Base-by-base conservation (phyloP, 1,284 basidiomycete species). In the Sparassis latifolia region DNA sequence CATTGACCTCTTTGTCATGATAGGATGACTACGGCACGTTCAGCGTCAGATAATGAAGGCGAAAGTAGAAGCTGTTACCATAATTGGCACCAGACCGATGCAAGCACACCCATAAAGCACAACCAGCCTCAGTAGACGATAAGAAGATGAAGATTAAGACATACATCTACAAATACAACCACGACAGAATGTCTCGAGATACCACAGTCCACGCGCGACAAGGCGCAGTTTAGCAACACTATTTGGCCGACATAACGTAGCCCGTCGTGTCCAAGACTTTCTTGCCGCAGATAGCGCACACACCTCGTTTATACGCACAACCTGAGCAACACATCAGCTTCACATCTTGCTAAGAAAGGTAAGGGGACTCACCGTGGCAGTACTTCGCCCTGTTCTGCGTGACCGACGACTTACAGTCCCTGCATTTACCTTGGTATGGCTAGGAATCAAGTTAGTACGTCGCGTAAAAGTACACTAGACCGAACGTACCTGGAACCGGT, bases 351-450 rank as follows among this genome's bases (percentile, higher is more conserved):
- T 30, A 45, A 49, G 35, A 53, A 29, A 44, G 44, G 29, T 42
- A 40, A 31, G 42, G 33, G 39, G 28, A 62, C 73, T 55, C 53
- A 89, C 89, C 83, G 74, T 92, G 89, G 61, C 89, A 92, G 66
- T 86, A 91, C 69, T 89, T 91, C 31, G 86, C 89, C 58, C 77
- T 80, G 60, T 90, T 90, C 75, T 91, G 87, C 7, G 87, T 88
- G 31, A 82, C 80, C 0, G 82, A 77, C 59, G 83, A 82, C 68
- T 89, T 89, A 64, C 89, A 92, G 60, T 88, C 86, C 66, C 84
- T 89, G 65, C 89, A 92, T 65, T 87, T 89, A 45, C 78, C 77
- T 68, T 86, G 81, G 67, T 92, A 91, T 37, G 88, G 88, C 85
- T 88, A 62, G 49, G 30, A 10, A 50, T 52, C 52, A 58, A 54